phyloP scores from a whole-genome alignment of 78 protist species.

The Speleostelium caveatum region DNA sequence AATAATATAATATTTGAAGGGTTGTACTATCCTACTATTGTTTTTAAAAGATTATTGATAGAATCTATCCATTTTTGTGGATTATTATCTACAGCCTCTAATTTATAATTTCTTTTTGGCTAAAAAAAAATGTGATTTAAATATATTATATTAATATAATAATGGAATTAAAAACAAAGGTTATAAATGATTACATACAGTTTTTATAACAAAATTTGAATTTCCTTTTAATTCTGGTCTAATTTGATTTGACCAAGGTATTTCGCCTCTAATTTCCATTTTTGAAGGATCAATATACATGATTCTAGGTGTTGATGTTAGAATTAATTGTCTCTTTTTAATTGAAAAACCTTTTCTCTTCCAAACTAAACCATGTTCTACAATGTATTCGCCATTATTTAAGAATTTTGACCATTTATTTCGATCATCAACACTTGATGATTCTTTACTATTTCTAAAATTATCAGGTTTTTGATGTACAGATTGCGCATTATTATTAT shows the following conservation, averaged over 20 bases:
- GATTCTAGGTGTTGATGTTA: constrained; percentile 83
- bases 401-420: constrained; percentile 68
- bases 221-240: constrained; percentile 49
- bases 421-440: constrained; percentile 7
- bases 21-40: too few relatives aligned
- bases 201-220: constrained; percentile 67
- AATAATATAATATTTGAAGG: too few relatives aligned
- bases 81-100: constrained; percentile 74
- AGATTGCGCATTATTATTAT: not conserved
- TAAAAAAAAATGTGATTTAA: not conserved
- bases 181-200: constrained; percentile 24
- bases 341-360: constrained; percentile 76
- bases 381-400: constrained; percentile 54
- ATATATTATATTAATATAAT: not conserved
- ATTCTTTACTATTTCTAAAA: constrained; percentile 17
- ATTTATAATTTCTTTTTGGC: constrained; percentile 79
- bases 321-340: constrained; percentile 84
- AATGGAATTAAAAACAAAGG: not conserved
- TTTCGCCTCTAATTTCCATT: constrained; percentile 79
- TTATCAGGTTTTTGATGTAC: not conserved
- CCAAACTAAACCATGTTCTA: constrained; percentile 75
- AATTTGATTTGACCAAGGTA: constrained; percentile 59
- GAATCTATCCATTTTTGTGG: constrained; percentile 83
- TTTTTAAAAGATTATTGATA: constrained; percentile 18
- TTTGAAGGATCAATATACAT: constrained; percentile 86